A percentile compares a stretch with the other conserved stretches of the same genome.
phyloP scores from a whole-genome alignment of 2,329 filamentous ascomycete genomes.

The Colletotrichum sp. region DNA sequence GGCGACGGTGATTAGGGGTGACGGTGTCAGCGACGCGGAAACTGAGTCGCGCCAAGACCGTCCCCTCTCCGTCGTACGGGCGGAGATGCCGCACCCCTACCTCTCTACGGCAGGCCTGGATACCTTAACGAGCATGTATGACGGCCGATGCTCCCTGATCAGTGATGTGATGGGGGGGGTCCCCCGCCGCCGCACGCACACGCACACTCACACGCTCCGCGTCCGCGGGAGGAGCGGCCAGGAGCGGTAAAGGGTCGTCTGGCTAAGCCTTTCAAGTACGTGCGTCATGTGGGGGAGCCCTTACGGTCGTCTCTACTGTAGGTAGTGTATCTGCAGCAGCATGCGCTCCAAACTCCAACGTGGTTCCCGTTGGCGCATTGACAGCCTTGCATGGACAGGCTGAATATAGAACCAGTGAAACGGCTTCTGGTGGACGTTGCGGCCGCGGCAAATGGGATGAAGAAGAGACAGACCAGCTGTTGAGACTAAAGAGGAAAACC shows the following conservation, averaged over 20 bases:
- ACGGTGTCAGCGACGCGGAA: not conserved
- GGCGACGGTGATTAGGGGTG: not conserved
- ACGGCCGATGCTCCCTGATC: not conserved
- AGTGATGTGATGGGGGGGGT: not conserved
- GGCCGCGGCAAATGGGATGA: not conserved
- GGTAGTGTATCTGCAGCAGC: not conserved
- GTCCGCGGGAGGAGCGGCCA: not conserved
- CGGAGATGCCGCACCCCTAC: not conserved
- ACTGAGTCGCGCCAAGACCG: constrained; percentile 15
- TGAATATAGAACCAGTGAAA: constrained; percentile 11
- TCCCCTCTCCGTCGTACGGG: not conserved
- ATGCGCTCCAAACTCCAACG: not conserved
- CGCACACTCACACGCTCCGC: not conserved
- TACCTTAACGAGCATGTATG: not conserved
- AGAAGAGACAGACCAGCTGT: not conserved
- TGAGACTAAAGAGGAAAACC: not conserved
- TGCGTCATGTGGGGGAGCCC: not conserved
- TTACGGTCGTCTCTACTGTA: not conserved
- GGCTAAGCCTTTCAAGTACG: not conserved
- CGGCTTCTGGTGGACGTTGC: not conserved
- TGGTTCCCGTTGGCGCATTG: not conserved
- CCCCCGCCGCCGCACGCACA: not conserved
- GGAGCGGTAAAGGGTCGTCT: not conserved
- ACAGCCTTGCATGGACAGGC: not conserved
- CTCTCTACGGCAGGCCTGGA: not conserved